phyloP scores from a whole-genome alignment of 2,329 filamentous ascomycete species.

The Pseudogymnoascus destructans region DNA sequence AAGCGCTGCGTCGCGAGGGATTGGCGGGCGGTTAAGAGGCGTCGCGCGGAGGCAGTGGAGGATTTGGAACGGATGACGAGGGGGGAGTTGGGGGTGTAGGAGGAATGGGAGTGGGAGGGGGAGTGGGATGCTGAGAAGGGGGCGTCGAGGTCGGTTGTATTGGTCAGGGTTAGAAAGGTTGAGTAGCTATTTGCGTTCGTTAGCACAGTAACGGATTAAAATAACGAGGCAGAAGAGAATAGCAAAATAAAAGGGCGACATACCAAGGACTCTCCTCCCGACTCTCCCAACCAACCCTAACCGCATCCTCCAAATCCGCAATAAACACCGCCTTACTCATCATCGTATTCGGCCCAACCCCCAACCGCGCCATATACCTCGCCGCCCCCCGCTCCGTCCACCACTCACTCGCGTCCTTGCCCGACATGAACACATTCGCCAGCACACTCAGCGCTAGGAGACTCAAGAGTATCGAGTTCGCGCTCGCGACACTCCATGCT shows the following conservation, averaged over 20 bases:
- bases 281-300: neutral
- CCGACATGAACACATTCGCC: slow-evolving; percentile 63
- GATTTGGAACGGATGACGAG: slow-evolving; percentile 32
- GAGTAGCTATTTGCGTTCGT: slow-evolving; percentile 33
- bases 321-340: slow-evolving; percentile 84
- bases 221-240: too few relatives aligned
- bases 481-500: slow-evolving; percentile 53
- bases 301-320: slow-evolving; percentile 43
- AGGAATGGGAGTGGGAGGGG: slow-evolving; percentile 26
- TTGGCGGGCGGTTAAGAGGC: slow-evolving; percentile 69
- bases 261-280: neutral
- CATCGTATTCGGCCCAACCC: slow-evolving; percentile 61
- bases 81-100: slow-evolving; percentile 40
- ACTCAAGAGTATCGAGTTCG: slow-evolving; percentile 60
- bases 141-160: slow-evolving; percentile 43
- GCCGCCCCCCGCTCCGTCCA: slow-evolving; percentile 72
- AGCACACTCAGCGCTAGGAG: slow-evolving; percentile 56
- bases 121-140: slow-evolving; percentile 40
- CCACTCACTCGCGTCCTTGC: slow-evolving; percentile 62
- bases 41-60: slow-evolving; percentile 41
- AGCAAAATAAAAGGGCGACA: neutral
- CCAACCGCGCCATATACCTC: slow-evolving; percentile 69
- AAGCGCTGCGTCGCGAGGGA: slow-evolving; percentile 74
- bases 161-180: slow-evolving; percentile 48
- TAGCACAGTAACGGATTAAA: neutral